phyloP scores from a whole-genome alignment of 345 rosid genomes.

The Bruguiera gymnorhiza region DNA sequence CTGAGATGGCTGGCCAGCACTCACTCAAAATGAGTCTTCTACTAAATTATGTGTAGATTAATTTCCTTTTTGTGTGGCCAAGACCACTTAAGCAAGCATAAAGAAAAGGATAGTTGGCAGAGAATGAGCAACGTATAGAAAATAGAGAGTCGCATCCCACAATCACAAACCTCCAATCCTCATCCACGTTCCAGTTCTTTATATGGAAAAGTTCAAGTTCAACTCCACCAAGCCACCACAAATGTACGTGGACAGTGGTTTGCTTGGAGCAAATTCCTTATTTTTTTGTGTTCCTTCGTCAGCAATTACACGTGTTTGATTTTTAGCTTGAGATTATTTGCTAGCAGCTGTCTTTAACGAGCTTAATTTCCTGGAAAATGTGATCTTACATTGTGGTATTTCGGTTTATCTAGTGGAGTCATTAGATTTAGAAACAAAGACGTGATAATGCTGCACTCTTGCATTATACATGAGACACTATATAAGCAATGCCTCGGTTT shows the following conservation, averaged over 20 bases:
- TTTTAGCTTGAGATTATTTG: background rate
- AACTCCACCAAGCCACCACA: slow-evolving; percentile 5
- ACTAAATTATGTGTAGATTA: too few relatives aligned
- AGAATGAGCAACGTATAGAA: too few relatives aligned
- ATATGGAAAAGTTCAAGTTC: slow-evolving; percentile 10
- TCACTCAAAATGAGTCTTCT: too few relatives aligned
- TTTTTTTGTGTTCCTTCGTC: background rate
- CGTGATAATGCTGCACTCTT: slow-evolving; percentile 9
- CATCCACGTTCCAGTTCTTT: background rate
- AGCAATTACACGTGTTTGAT: background rate
- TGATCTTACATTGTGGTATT: background rate
- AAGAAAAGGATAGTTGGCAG: too few relatives aligned
- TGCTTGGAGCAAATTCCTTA: background rate
- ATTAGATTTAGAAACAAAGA: slow-evolving; percentile 19
- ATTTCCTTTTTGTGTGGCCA: too few relatives aligned
- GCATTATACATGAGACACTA: slow-evolving; percentile 1
- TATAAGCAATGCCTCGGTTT: background rate
- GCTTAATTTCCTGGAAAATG: background rate
- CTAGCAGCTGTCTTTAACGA: background rate
- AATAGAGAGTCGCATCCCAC: too few relatives aligned
- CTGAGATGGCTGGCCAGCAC: too few relatives aligned
- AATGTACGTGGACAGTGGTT: background rate
- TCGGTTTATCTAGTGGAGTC: slow-evolving; percentile 31
- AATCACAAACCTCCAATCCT: background rate
- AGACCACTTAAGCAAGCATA: too few relatives aligned